Evolutionary conservation across 495 filamentous ascomycete species (phyloP).

Genomic region (Rostrohypoxylon terebratum): DNA sequence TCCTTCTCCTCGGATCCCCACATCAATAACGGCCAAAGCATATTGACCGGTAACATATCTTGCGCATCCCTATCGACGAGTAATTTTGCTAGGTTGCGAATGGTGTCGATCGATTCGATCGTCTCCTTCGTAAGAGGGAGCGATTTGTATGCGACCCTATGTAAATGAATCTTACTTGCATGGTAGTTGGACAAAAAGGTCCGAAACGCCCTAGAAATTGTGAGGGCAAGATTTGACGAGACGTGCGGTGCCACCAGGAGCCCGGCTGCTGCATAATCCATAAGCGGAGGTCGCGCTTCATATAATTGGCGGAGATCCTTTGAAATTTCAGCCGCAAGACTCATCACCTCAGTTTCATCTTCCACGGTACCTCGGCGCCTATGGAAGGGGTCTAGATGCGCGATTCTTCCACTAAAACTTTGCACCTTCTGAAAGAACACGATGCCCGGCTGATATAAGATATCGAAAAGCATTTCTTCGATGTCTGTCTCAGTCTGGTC

Average conservation of each 20-base stretch:
- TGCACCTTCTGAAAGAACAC: conserved; percentile 55
- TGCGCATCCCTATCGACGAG: conserved; percentile 45
- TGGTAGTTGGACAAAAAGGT: conserved; percentile 57
- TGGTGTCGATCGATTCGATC: conserved; percentile 49
- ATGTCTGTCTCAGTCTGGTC: conserved; percentile 44
- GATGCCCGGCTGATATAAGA: conserved; percentile 49
- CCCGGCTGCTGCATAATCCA: conserved; percentile 57
- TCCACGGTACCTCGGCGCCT: conserved; percentile 53
- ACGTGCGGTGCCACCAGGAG: conserved; percentile 54
- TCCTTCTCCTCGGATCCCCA: conserved; percentile 58
- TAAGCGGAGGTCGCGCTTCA: conserved; percentile 53
- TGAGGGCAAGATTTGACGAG: conserved; percentile 52
- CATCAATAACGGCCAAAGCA: conserved; percentile 60
- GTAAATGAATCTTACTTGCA: conserved; percentile 58
- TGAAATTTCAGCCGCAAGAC: conserved; percentile 51
- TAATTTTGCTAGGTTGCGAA: conserved; percentile 51
- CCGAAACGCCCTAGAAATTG: conserved; percentile 54
- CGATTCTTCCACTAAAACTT: conserved; percentile 52
- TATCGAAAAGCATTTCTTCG: conserved; percentile 51
- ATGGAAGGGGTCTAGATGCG: conserved; percentile 53
- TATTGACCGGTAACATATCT: conserved; percentile 55
- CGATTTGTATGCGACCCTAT: conserved; percentile 58
- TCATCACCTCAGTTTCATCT: conserved; percentile 56
- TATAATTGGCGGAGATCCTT: conserved; percentile 55
- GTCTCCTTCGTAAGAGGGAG: conserved; percentile 54